A percentile compares a stretch with the other conserved stretches of the same genome.
phyloP scores from a whole-genome alignment of 2,329 filamentous ascomycete species.

The Akanthomyces dipterigenus region DNA sequence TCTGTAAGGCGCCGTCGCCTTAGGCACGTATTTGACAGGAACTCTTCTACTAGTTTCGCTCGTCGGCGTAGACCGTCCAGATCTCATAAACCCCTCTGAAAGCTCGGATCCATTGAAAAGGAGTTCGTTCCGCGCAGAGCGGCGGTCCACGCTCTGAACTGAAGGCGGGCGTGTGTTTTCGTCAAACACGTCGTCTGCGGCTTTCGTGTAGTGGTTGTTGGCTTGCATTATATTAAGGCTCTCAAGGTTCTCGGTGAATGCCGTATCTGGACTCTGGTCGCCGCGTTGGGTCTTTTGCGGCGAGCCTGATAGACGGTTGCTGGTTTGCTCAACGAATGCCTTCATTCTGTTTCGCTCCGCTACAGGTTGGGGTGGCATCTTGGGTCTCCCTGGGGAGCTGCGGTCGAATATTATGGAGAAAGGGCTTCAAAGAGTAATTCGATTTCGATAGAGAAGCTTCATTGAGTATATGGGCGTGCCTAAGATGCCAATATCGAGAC shows the following conservation, averaged over 20 bases:
- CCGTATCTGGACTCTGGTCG: conserved; percentile 3
- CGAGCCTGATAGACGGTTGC: background rate
- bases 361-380: background rate
- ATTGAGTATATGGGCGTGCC: background rate
- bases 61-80: conserved; percentile 30
- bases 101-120: conserved; percentile 34
- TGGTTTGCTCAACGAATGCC: conserved; percentile 6
- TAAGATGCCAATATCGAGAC: background rate
- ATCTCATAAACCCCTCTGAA: conserved; percentile 33
- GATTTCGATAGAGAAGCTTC: background rate
- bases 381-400: background rate
- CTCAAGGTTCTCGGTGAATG: conserved; percentile 5
- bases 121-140: background rate
- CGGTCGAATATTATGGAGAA: background rate
- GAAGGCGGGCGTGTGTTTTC: conserved; percentile 1
- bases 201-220: background rate
- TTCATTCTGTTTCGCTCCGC: conserved; percentile 7
- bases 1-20: background rate
- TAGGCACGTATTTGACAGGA: conserved; percentile 12
- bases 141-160: background rate
- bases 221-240: background rate
- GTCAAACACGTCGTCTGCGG: background rate
- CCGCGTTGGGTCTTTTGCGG: background rate
- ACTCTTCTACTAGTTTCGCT: conserved; percentile 22
- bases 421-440: background rate